Percentiles rank a stretch among this genome's conserved stretches.
Evolutionary conservation across 2,329 filamentous ascomycete genomes (phyloP).

Genomic region (Basipetospora sp.): DNA sequence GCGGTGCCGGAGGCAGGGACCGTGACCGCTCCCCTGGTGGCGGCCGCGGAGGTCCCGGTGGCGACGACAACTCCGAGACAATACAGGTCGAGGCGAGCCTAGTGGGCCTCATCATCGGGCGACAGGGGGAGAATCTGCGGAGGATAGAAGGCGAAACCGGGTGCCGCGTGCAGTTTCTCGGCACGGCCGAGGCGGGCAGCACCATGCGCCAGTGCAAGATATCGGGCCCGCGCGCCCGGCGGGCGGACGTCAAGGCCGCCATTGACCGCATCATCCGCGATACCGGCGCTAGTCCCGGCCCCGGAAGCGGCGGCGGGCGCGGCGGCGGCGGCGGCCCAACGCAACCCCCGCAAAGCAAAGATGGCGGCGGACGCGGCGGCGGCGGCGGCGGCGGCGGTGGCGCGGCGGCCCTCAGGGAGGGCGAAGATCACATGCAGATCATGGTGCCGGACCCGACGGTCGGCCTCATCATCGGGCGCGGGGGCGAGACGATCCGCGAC

Average conservation of each 20-base stretch:
- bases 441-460: conserved; percentile 92
- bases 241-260: conserved; percentile 64
- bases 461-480: conserved; percentile 83
- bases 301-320: conserved; percentile 4
- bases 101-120: conserved; percentile 79
- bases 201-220: conserved; percentile 75
- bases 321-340: conserved; percentile 38
- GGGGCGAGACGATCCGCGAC: conserved; percentile 83
- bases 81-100: conserved; percentile 77
- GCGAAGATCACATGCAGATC: conserved; percentile 77
- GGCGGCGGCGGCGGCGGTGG: conserved; percentile 8
- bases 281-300: conserved; percentile 27
- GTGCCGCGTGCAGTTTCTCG: conserved; percentile 77
- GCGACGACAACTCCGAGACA: conserved; percentile 60
- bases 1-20: conserved; percentile 29
- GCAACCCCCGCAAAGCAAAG: conserved; percentile 8
- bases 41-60: conserved; percentile 39
- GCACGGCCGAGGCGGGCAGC: conserved; percentile 52
- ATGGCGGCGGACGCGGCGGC: conserved; percentile 1
- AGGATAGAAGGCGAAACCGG: conserved; percentile 71
- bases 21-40: conserved; percentile 44
- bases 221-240: conserved; percentile 54
- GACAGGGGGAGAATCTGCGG: conserved; percentile 76
- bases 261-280: conserved; percentile 84
- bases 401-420: conserved; percentile 47